phyloP scores from a whole-genome alignment of 768 basidiomycete genomes.

The Mycena olivaceomarginata region DNA sequence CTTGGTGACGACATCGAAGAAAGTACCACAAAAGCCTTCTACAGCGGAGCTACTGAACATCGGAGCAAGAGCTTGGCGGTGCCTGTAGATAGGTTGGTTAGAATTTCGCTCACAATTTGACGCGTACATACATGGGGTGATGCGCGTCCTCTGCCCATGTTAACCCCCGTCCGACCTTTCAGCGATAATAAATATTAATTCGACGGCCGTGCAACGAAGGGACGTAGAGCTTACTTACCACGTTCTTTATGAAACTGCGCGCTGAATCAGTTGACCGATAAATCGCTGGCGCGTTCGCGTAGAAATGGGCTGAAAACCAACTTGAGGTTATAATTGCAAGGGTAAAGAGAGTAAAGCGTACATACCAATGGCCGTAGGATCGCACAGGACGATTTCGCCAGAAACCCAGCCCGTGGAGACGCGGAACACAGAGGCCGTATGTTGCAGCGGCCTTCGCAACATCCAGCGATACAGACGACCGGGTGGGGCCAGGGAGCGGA shows the following conservation, averaged over 20 bases:
- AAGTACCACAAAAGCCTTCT: conserved; percentile 16
- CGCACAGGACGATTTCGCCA: conserved; percentile 33
- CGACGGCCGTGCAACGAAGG: neutral
- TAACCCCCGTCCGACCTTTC: conserved; percentile 31
- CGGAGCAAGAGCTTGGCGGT: conserved; percentile 39
- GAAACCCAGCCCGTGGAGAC: conserved; percentile 17
- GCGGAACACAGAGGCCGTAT: conserved; percentile 37
- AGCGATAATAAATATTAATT: neutral
- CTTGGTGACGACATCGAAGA: conserved; percentile 30
- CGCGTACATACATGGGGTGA: conserved; percentile 22
- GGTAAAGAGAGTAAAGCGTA: no score
- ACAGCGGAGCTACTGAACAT: conserved; percentile 32
- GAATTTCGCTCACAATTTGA: neutral
- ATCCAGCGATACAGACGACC: conserved; percentile 6
- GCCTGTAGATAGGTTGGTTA: neutral
- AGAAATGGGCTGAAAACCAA: conserved; percentile 35
- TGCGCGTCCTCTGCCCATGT: conserved; percentile 33
- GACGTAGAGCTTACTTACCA: neutral
- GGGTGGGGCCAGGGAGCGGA: conserved; percentile 14
- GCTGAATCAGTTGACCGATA: conserved; percentile 22
- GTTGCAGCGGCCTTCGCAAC: neutral
- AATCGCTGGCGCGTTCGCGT: conserved; percentile 34
- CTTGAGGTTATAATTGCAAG: neutral
- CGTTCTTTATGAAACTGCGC: conserved; percentile 17
- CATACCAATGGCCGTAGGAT: conserved; percentile 38